Evolutionary conservation across 257 asterid genomes (phyloP), one percentile per base, ranked within the genome.

Genomic region (Dorcoceras hygrometricum): DNA sequence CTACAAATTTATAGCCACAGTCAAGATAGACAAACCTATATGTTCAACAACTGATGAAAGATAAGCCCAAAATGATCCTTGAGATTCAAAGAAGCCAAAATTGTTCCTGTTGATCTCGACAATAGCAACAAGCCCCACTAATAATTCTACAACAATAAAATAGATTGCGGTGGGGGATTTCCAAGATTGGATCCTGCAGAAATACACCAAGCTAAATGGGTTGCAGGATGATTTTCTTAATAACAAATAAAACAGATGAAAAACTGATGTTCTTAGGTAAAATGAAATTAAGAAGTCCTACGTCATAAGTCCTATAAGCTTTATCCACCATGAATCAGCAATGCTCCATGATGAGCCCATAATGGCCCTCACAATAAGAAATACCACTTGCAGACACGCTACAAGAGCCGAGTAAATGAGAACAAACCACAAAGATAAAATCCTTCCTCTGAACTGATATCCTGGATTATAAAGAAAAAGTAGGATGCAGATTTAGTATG

Each of bases 281-380:
- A 25, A 46, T 10, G 57, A 65, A 69, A 66, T 31, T 43, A 32
- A 73, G 59, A 18, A 73, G 36, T 55, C 88, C 57, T 77, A 89
- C 96, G 71, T 76, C 85, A 85, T 80, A 66, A 89, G 72, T 66
- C 96, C 96, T 58, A 89, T 71, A 55, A 87, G 87, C 69, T 82
- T 83, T 68, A 79, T 72, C 95, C 96, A 89, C 95, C 89, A 82
- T 63, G 72, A 80, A 81, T 83, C 95, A 46, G 85, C 79, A 68
- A 70, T 62, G 57, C 66, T 76, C 89, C 83, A 75, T 77, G 79
- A 72, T 8, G 79, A 55, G 74, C 83, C 84, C 76, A 71, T 67
- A 75, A 77, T 59, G 72, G 86, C 86, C 68, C 74, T 70, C 56
- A 82, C 27, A 43, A 63, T 34, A 70, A 87, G 83, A 84, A 82